Conservation (phyloP, 768 basidiomycete genomes). For the Amanita exitialis region DNA sequence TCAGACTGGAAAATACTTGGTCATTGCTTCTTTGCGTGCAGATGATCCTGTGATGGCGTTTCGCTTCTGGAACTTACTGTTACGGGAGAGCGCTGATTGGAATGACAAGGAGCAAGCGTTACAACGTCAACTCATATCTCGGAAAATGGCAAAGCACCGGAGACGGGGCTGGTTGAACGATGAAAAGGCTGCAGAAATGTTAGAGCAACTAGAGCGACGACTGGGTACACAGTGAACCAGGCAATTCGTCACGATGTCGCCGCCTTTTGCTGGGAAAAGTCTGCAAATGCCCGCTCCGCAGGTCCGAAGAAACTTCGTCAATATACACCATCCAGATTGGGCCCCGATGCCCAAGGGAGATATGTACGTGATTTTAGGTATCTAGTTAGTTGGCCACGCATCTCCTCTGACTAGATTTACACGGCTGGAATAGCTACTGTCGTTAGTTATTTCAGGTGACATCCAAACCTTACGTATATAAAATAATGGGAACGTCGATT, state of each 20-base stretch:
- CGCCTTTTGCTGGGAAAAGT: background rate
- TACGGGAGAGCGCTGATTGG: slow-evolving; percentile 37
- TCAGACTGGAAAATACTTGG: slow-evolving; percentile 41
- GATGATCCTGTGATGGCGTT: slow-evolving; percentile 43
- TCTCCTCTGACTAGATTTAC: too few relatives aligned
- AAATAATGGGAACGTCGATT: too few relatives aligned
- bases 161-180: slow-evolving; percentile 9
- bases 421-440: too few relatives aligned
- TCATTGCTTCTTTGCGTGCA: slow-evolving; percentile 37
- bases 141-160: slow-evolving; percentile 17
- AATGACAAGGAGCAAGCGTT: slow-evolving; percentile 32
- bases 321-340: too few relatives aligned
- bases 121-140: slow-evolving; percentile 32
- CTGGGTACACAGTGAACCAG: background rate
- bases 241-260: background rate
- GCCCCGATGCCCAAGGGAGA: too few relatives aligned
- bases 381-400: too few relatives aligned
- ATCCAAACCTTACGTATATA: too few relatives aligned
- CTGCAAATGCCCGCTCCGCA: background rate
- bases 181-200: slow-evolving; percentile 17
- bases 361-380: too few relatives aligned
- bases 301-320: too few relatives aligned
- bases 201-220: slow-evolving; percentile 17
- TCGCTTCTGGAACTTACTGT: slow-evolving; percentile 45
- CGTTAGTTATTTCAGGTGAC: too few relatives aligned